phyloP scores from a whole-genome alignment of 495 filamentous ascomycete genomes.

The Penicillium waksmanii region DNA sequence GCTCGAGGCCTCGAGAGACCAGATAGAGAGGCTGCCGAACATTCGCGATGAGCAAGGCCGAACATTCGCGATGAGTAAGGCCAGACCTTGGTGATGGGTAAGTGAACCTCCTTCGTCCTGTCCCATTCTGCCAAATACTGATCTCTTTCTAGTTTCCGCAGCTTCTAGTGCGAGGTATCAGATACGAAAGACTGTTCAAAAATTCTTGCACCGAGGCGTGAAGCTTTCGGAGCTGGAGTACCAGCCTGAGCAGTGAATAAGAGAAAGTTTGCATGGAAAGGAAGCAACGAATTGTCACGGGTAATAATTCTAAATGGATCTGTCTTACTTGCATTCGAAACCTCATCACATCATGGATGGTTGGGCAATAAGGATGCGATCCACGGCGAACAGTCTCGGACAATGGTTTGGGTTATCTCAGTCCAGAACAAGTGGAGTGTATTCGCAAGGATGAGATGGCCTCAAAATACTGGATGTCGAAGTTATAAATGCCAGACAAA shows the following conservation, averaged over 20 bases:
- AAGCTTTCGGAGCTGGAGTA: constrained; percentile 26
- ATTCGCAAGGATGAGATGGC: too few relatives aligned
- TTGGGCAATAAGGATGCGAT: too few relatives aligned
- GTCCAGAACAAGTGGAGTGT: too few relatives aligned
- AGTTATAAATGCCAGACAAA: too few relatives aligned
- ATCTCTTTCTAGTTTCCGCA: constrained; percentile 14
- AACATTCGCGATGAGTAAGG: too few relatives aligned
- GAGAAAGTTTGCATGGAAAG: not conserved
- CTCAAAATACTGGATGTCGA: too few relatives aligned
- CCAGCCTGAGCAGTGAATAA: constrained; percentile 10
- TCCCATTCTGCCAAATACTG: not conserved
- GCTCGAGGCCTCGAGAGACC: constrained; percentile 17
- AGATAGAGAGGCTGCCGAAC: constrained; percentile 20
- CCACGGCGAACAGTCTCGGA: too few relatives aligned
- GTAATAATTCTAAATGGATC: too few relatives aligned
- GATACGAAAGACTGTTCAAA: constrained; percentile 20
- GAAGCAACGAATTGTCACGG: not conserved
- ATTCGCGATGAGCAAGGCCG: too few relatives aligned
- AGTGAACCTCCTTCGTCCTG: not conserved
- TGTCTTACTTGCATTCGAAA: too few relatives aligned
- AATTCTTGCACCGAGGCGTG: constrained; percentile 17
- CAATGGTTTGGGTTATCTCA: too few relatives aligned
- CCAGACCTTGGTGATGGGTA: constrained; percentile 25
- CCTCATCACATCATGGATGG: too few relatives aligned
- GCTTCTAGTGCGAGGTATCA: constrained; percentile 14